phyloP scores from a whole-genome alignment of 2,329 filamentous ascomycete genomes.

The Dactylonectria macrodidyma region DNA sequence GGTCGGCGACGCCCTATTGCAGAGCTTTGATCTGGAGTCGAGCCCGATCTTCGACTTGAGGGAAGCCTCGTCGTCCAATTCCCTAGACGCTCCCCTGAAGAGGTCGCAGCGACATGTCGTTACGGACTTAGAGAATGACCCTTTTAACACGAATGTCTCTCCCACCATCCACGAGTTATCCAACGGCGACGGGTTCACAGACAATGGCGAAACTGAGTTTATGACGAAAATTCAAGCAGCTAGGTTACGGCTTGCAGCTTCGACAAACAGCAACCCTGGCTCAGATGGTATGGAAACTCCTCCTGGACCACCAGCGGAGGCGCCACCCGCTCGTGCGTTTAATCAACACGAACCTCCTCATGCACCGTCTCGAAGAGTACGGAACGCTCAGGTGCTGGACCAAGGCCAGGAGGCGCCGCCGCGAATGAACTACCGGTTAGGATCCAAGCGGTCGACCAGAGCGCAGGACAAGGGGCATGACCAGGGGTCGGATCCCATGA shows the following conservation, averaged over 20 bases:
- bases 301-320: conserved; percentile 46
- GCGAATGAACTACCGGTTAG: conserved; percentile 73
- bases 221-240: conserved; percentile 70
- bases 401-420: conserved; percentile 71
- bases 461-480: conserved; percentile 56
- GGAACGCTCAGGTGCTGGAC: conserved; percentile 68
- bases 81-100: conserved; percentile 59
- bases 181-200: conserved; percentile 58
- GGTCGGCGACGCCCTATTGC: conserved; percentile 70
- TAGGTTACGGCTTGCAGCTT: conserved; percentile 61
- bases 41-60: conserved; percentile 51
- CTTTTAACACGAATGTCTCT: conserved; percentile 65
- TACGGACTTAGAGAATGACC: conserved; percentile 60
- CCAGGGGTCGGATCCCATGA: conserved; percentile 55
- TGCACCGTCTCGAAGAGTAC: conserved; percentile 67
- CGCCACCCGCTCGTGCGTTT: conserved; percentile 40
- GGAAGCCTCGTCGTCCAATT: conserved; percentile 52
- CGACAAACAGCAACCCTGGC: conserved; percentile 55
- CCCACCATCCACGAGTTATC: conserved; percentile 59
- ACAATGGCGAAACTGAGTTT: conserved; percentile 64
- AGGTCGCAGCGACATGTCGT: conserved; percentile 58
- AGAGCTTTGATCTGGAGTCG: conserved; percentile 60
- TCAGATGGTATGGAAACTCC: conserved; percentile 77
- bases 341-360: conserved; percentile 63
- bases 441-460: conserved; percentile 59